These are phyloP conservation scores for Torulaspora quercuum DNA, from an alignment of 805 yeast species.

Conservation along the genomic window DNA sequence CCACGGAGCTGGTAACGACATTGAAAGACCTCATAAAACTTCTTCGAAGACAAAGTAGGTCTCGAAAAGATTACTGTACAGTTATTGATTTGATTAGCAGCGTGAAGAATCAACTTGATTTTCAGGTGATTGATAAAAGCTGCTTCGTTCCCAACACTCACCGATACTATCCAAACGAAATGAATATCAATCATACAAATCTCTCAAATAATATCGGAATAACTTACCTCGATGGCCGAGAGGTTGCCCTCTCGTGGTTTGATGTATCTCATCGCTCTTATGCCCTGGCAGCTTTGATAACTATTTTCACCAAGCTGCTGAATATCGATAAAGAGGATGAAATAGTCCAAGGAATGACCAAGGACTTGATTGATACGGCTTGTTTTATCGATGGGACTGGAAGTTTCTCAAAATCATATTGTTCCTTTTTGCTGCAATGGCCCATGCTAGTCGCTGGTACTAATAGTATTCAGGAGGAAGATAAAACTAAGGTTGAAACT, in stretches of 20 bases:
- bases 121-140: slow-evolving; percentile 6
- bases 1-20: slow-evolving; percentile 7
- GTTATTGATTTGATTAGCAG: slow-evolving; percentile 5
- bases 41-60: slow-evolving; percentile 2
- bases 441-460: slow-evolving; percentile 9
- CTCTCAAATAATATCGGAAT: slow-evolving; percentile 4
- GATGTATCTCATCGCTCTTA: slow-evolving; percentile 9
- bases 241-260: slow-evolving; percentile 5
- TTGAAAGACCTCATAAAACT: slow-evolving; percentile 6
- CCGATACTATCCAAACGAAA: slow-evolving; percentile 3
- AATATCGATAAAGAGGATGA: slow-evolving; percentile 2
- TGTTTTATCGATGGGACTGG: slow-evolving; percentile 3
- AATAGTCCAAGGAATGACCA: slow-evolving; percentile 6
- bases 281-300: slow-evolving; percentile 7
- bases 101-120: slow-evolving; percentile 4
- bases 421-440: slow-evolving; percentile 8
- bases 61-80: slow-evolving; percentile 1
- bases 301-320: slow-evolving; percentile 8
- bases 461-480: slow-evolving; percentile 5
- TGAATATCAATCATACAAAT: background rate
- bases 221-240: slow-evolving; percentile 3
- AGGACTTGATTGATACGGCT: slow-evolving; percentile 6
- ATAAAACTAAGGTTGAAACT: slow-evolving; percentile 6
- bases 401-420: slow-evolving; percentile 4
- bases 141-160: slow-evolving; percentile 4